Conservation (phyloP, 371 early-diverging fungal genomes). For the Mortierella sp. region DNA sequence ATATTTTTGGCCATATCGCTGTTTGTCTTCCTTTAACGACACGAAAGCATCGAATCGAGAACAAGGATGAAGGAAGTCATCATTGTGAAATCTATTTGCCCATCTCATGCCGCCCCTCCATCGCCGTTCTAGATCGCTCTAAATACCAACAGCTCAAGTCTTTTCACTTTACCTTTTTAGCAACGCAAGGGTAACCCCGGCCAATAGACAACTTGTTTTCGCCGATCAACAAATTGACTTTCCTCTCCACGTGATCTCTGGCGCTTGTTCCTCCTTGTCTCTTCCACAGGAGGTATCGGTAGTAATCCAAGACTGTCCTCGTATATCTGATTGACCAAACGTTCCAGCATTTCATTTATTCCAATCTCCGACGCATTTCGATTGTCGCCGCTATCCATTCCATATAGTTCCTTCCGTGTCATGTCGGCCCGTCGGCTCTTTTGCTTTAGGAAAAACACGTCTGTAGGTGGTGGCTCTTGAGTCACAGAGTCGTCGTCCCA, state of each 20-base stretch:
- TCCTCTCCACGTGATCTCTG: not conserved
- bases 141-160: not conserved
- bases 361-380: not conserved
- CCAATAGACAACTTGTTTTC: slow-evolving; percentile 33
- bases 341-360: slow-evolving; percentile 27
- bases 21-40: slow-evolving; percentile 36
- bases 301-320: slow-evolving; percentile 20
- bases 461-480: slow-evolving; percentile 24
- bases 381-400: not conserved
- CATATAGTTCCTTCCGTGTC: slow-evolving; percentile 23
- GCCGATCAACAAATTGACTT: not conserved
- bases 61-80: slow-evolving; percentile 50
- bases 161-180: not conserved
- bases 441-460: slow-evolving; percentile 20
- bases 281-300: not conserved
- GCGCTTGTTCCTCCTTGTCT: not conserved
- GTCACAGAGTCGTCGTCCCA: slow-evolving; percentile 2
- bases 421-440: slow-evolving; percentile 7
- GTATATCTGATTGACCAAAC: slow-evolving; percentile 31
- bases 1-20: slow-evolving; percentile 37
- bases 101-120: not conserved
- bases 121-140: not conserved
- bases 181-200: slow-evolving; percentile 45
- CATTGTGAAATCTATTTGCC: slow-evolving; percentile 31
- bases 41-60: slow-evolving; percentile 19